Evolutionary conservation across 106 monocot species (phyloP).

Genomic region (Chionographis japonica): DNA sequence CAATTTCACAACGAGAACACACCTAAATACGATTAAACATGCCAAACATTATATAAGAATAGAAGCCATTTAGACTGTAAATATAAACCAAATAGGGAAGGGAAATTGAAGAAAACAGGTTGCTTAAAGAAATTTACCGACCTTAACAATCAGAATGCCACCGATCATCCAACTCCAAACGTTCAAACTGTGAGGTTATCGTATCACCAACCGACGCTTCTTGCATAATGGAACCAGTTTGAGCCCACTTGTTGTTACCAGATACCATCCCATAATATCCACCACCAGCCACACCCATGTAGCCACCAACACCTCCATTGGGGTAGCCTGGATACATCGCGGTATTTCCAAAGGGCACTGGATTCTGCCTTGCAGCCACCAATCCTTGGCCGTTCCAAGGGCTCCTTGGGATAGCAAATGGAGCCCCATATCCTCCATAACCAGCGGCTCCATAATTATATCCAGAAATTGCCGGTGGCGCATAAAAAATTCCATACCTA

Average conservation of each 20-base stretch:
- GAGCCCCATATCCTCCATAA: constrained; percentile 28
- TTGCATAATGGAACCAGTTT: constrained; percentile 12
- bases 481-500: constrained; percentile 30
- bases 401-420: constrained; percentile 14
- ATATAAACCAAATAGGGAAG: too few relatives aligned
- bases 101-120: too few relatives aligned
- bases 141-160: constrained; percentile 22
- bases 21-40: too few relatives aligned
- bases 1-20: too few relatives aligned
- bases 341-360: constrained; percentile 18
- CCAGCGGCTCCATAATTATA: constrained; percentile 20
- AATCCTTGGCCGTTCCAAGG: constrained; percentile 25
- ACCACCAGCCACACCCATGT: constrained; percentile 12
- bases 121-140: neutral
- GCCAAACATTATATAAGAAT: too few relatives aligned
- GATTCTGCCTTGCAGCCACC: constrained; percentile 14
- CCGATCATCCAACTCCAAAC: constrained; percentile 20
- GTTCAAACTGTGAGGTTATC: constrained; percentile 13
- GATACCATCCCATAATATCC: constrained; percentile 7
- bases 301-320: constrained; percentile 21
- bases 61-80: too few relatives aligned
- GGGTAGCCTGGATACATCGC: constrained; percentile 14
- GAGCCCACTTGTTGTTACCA: constrained; percentile 12
- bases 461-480: constrained; percentile 12
- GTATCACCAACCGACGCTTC: constrained; percentile 8